These are phyloP conservation scores for Thymus quinquecostatus DNA, from an alignment of 257 asterid species.

Conservation along the genomic window DNA sequence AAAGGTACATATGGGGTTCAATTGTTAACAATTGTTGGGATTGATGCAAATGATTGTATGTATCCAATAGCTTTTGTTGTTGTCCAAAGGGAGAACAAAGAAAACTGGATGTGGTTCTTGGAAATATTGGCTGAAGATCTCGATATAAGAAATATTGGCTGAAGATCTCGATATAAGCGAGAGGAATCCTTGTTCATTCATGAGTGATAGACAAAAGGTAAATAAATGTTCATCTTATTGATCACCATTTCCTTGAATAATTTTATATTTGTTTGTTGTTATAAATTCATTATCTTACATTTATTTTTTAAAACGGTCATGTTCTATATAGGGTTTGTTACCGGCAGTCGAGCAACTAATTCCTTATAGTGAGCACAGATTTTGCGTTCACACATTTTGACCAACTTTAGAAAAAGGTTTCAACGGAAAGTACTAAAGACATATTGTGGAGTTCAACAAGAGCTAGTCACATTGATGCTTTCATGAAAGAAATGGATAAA, in stretches of 20 bases:
- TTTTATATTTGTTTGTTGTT: background rate
- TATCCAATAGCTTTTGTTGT: slow-evolving; percentile 10
- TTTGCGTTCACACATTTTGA: background rate
- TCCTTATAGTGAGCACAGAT: background rate
- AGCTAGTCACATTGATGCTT: background rate
- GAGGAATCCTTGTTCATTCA: background rate
- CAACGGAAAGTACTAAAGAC: background rate
- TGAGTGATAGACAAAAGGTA: slow-evolving; percentile 21
- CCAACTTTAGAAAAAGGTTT: background rate
- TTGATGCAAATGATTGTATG: slow-evolving; percentile 2
- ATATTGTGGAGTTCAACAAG: background rate
- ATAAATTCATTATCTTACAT: background rate
- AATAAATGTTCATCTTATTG: background rate
- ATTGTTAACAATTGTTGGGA: background rate
- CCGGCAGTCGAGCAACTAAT: slow-evolving; percentile 7
- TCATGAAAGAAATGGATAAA: background rate
- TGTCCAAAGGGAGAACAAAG: background rate
- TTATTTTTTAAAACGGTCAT: background rate
- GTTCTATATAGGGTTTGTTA: background rate
- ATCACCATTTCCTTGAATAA: background rate
- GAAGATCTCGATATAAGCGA: no score
- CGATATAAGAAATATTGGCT: no score
- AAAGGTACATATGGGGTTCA: slow-evolving; percentile 1
- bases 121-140: background rate
- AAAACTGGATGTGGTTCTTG: slow-evolving; percentile 18